Percentiles rank a stretch among this genome's conserved stretches.
These are phyloP conservation scores for Oryza meyeriana DNA, from an alignment of 176 grass and related monocot species.

Conservation along the genomic window DNA sequence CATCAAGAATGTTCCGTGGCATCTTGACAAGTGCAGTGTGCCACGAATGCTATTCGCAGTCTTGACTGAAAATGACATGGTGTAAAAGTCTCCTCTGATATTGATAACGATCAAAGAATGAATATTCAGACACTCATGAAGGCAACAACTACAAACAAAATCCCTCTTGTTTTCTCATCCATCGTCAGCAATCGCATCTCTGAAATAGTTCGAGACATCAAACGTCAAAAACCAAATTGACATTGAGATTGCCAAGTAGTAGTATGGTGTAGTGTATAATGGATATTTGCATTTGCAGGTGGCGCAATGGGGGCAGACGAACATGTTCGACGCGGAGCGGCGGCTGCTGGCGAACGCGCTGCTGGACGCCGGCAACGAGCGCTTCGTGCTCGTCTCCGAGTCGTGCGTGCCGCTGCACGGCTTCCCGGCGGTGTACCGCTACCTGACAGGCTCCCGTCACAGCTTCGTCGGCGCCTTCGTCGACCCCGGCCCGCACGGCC, in stretches of 20 bases:
- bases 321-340: conserved; percentile 60
- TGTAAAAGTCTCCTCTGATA: background rate
- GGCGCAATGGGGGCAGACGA: conserved; percentile 44
- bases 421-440: conserved; percentile 41
- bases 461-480: conserved; percentile 62
- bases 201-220: background rate
- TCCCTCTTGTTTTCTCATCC: background rate
- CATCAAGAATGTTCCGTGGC: background rate
- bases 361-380: conserved; percentile 54
- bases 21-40: background rate
- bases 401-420: conserved; percentile 53
- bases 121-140: background rate
- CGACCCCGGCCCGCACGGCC: conserved; percentile 48
- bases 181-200: background rate
- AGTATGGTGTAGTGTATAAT: no score
- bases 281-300: conserved; percentile 7
- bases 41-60: background rate
- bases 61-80: background rate
- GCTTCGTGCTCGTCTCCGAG: conserved; percentile 75
- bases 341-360: conserved; percentile 74
- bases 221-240: background rate
- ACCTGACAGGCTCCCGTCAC: conserved; percentile 35
- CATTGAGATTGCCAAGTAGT: no score
- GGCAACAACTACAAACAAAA: background rate
- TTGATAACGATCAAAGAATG: background rate